Conservation (phyloP, 2,329 filamentous ascomycete genomes). For the Diplodia scrobiculata region DNA sequence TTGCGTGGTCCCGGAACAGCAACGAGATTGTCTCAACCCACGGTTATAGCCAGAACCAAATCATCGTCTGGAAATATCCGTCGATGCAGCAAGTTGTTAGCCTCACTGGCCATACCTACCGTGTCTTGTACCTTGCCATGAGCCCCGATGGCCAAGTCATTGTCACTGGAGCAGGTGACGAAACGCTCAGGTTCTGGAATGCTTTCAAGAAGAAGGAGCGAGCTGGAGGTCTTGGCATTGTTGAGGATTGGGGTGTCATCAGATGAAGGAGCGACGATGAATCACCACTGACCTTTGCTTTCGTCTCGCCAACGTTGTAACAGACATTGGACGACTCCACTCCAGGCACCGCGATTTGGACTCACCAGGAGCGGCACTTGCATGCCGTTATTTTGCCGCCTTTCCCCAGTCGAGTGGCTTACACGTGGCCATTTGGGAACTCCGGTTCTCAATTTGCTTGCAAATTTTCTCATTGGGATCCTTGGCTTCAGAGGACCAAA, state of each 20-base stretch:
- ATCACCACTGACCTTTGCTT: background rate
- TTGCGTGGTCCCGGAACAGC: conserved; percentile 95
- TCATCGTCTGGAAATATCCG: conserved; percentile 99
- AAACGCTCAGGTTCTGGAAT: conserved; percentile 96
- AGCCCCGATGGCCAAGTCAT: conserved; percentile 92
- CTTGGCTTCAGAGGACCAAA: background rate
- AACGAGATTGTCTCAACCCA: conserved; percentile 98
- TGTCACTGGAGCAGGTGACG: conserved; percentile 93
- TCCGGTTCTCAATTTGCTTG: background rate
- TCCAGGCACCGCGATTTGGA: background rate
- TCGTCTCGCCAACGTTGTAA: background rate
- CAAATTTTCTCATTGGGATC: background rate
- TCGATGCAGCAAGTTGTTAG: conserved; percentile 97
- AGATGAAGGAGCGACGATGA: conserved; percentile 49
- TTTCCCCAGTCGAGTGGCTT: background rate
- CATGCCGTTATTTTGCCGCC: background rate
- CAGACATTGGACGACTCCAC: background rate
- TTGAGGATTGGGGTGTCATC: conserved; percentile 83
- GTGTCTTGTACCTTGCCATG: conserved; percentile 95
- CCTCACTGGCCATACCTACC: conserved; percentile 92
- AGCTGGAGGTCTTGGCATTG: conserved; percentile 57
- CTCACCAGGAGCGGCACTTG: background rate
- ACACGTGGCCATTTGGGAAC: background rate
- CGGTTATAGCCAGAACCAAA: conserved; percentile 96
- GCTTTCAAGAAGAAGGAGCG: conserved; percentile 84